phyloP scores from a whole-genome alignment of 129 eudicot species.

The Flaveria sonorensis region DNA sequence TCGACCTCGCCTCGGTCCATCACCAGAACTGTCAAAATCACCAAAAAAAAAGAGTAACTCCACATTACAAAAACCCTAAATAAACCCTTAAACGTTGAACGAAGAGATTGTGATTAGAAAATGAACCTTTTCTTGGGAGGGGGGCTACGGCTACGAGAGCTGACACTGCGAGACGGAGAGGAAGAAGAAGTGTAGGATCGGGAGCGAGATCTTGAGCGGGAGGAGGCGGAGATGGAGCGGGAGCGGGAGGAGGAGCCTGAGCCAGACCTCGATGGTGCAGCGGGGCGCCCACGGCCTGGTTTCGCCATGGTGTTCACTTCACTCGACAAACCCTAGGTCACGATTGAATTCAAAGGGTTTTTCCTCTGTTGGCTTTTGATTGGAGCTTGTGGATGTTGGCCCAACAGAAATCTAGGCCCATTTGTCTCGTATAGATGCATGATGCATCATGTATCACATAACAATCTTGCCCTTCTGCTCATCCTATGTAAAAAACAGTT shows the following conservation, averaged over 20 bases:
- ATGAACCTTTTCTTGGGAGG: constrained; percentile 44
- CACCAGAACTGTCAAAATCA: constrained; percentile 63
- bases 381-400: background rate
- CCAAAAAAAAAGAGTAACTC: background rate
- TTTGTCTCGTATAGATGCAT: too few species aligned
- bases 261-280: constrained; percentile 48
- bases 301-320: constrained; percentile 53
- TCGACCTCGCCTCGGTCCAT: constrained; percentile 71
- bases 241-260: constrained; percentile 44
- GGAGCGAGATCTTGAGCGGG: constrained; percentile 67
- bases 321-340: constrained; percentile 51
- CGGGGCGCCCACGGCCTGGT: constrained; percentile 67
- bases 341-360: background rate
- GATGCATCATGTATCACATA: too few species aligned
- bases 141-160: constrained; percentile 72
- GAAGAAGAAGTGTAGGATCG: constrained; percentile 59
- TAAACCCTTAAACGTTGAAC: too few species aligned
- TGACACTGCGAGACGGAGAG: constrained; percentile 57
- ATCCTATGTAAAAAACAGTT: too few species aligned
- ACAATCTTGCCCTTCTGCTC: too few species aligned
- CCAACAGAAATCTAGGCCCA: constrained; percentile 19
- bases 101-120: background rate
- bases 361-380: background rate
- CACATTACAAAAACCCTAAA: background rate
- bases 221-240: constrained; percentile 36